These are phyloP conservation scores for Mortierella hygrophila DNA, from an alignment of 192 early-diverging fungal genomes.

Conservation along the genomic window DNA sequence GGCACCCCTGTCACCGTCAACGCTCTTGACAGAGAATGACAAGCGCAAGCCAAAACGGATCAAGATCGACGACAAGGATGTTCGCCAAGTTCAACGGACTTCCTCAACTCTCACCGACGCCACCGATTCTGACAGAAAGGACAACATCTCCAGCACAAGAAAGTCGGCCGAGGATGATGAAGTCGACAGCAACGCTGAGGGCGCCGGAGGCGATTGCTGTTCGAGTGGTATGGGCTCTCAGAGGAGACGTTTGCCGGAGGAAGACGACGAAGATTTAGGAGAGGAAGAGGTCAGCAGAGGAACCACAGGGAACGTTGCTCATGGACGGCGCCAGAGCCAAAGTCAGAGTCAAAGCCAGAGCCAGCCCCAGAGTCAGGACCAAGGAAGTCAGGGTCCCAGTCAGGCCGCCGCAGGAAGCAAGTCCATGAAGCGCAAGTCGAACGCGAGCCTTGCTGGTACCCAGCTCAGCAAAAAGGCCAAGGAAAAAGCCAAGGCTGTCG, in stretches of 20 bases:
- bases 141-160: not conserved
- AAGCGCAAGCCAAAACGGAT: conserved; percentile 46
- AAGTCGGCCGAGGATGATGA: conserved; percentile 33
- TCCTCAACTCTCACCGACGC: conserved; percentile 14
- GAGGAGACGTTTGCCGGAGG: conserved; percentile 31
- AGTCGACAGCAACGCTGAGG: conserved; percentile 14
- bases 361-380: not conserved
- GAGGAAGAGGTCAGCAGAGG: conserved; percentile 10
- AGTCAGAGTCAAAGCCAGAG: not conserved
- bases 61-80: conserved; percentile 50
- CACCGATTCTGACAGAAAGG: conserved; percentile 7
- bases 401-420: conserved; percentile 10
- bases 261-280: conserved; percentile 42
- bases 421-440: conserved; percentile 37
- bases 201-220: not conserved
- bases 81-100: conserved; percentile 28
- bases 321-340: not conserved
- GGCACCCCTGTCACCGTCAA: conserved; percentile 14
- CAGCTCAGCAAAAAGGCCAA: conserved; percentile 31
- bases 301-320: not conserved
- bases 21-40: conserved; percentile 6
- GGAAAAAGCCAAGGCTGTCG: conserved; percentile 9
- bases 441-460: conserved; percentile 10
- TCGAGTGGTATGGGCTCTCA: not conserved
- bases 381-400: conserved; percentile 12